Base-by-base conservation (phyloP, 768 basidiomycete species). In the Boletus edulis region DNA sequence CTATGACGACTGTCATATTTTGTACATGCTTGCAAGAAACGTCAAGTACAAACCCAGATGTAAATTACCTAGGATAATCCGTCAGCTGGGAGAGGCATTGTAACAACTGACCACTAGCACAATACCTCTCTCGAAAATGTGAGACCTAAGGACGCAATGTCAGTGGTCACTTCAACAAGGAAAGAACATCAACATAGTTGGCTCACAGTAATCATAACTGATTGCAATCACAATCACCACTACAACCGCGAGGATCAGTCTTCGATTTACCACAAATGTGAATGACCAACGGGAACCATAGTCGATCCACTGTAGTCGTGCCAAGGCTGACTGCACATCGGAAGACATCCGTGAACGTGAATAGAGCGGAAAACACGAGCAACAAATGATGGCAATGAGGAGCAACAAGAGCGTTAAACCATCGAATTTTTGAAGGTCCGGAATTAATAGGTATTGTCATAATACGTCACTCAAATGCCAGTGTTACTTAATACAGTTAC, bases 31-130 rank as follows among this genome's bases (percentile, higher is more conserved):
- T 18, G n/a, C 37, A 29, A 29, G 24, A 39, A 17, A 27, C 20
- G 20, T 12, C 17, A 15, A 32, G 34, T 41, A 54, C 52, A n/a
- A 6, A 54, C 52, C 52, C 52, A 54, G 22, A 54, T 41, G 31
- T 41, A 47, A 18, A 18, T 47, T 10, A 54, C 31, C 52, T 47
- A 35, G 3, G 8, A 47, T 42, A 47, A 29, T 15, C 11, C 3
- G 29, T 52, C 17, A 46, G 44, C 20, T 29, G 10, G 34, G 17
- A 29, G 22, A 10, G 3, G 4, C 3, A 37, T 37, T 37, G 2
- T 7, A 27, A 4, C 31, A 22, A 41, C 3, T 18, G n/a, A 2
- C 29, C 9, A 29, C n/a, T 13, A 46, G 22, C 18, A 39, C 15
- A 4, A 2, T 32, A 53, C 52, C 52, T 53, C 52, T 5, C 35